Conservation (phyloP, 2,329 filamentous ascomycete species). For the Aspergillus unguis region DNA sequence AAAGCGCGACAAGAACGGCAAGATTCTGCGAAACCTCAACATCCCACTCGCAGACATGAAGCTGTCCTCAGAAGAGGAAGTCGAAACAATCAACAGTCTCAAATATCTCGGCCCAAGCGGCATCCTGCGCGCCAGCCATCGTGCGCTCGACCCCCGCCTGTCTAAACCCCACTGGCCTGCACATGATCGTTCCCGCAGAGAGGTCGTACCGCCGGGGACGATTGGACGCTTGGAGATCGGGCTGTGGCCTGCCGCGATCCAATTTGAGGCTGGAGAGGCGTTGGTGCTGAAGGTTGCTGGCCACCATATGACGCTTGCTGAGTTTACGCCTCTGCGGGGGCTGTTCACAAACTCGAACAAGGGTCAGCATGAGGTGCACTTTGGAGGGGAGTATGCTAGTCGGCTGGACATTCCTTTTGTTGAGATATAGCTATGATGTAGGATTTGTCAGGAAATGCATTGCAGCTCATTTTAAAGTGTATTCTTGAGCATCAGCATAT, state of each 20-base stretch:
- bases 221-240: background rate
- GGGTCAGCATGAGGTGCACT: background rate
- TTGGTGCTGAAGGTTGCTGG: background rate
- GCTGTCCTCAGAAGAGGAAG: background rate
- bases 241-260: background rate
- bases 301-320: background rate
- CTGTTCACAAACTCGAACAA: background rate
- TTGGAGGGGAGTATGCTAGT: background rate
- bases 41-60: background rate
- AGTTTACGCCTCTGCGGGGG: background rate
- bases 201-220: background rate
- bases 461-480: too few relatives aligned
- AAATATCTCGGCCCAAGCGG: background rate
- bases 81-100: background rate
- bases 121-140: background rate
- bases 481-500: too few relatives aligned
- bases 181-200: background rate
- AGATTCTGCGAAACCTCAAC: background rate
- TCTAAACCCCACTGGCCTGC: background rate
- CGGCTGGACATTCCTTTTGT: background rate
- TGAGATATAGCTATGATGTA: too few relatives aligned
- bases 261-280: background rate
- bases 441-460: too few relatives aligned
- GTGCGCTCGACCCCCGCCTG: background rate
- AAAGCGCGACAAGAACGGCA: background rate